Evolutionary conservation across 345 rosid species (phyloP).

Genomic region (Corchorus capsularis): DNA sequence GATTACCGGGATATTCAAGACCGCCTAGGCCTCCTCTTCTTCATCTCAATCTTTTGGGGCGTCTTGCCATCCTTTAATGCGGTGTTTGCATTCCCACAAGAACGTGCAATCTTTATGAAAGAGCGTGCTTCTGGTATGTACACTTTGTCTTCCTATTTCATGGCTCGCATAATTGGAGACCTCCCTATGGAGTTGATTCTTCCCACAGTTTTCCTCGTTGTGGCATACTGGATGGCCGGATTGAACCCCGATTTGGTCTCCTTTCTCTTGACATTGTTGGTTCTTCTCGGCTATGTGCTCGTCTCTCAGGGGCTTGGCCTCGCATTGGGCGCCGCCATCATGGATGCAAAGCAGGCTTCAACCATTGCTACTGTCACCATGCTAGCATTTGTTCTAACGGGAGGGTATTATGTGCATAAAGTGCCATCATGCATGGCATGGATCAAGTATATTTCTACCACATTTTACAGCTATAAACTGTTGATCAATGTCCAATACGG

Average conservation of each 20-base stretch:
- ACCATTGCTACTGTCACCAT: slow-evolving; percentile 79
- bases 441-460: slow-evolving; percentile 76
- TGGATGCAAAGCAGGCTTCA: slow-evolving; percentile 93
- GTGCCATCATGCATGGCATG: slow-evolving; percentile 72
- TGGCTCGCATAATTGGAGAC: slow-evolving; percentile 81
- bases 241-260: slow-evolving; percentile 55
- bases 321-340: slow-evolving; percentile 77
- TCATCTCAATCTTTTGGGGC: slow-evolving; percentile 89
- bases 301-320: slow-evolving; percentile 91
- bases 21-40: slow-evolving; percentile 84
- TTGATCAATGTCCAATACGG: slow-evolving; percentile 72
- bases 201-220: slow-evolving; percentile 62
- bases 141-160: slow-evolving; percentile 84
- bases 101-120: slow-evolving; percentile 66
- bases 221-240: slow-evolving; percentile 86
- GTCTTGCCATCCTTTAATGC: slow-evolving; percentile 88
- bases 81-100: slow-evolving; percentile 90
- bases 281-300: slow-evolving; percentile 71
- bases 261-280: slow-evolving; percentile 56
- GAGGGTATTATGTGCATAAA: slow-evolving; percentile 86
- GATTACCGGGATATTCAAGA: slow-evolving; percentile 70
- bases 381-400: slow-evolving; percentile 84
- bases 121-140: slow-evolving; percentile 94
- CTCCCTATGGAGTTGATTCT: slow-evolving; percentile 92
- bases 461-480: slow-evolving; percentile 72